A percentile compares a stretch with the other conserved stretches of the same genome.
phyloP scores from a whole-genome alignment of 306 rosid genomes.

The Cucurbita argyrosperma region DNA sequence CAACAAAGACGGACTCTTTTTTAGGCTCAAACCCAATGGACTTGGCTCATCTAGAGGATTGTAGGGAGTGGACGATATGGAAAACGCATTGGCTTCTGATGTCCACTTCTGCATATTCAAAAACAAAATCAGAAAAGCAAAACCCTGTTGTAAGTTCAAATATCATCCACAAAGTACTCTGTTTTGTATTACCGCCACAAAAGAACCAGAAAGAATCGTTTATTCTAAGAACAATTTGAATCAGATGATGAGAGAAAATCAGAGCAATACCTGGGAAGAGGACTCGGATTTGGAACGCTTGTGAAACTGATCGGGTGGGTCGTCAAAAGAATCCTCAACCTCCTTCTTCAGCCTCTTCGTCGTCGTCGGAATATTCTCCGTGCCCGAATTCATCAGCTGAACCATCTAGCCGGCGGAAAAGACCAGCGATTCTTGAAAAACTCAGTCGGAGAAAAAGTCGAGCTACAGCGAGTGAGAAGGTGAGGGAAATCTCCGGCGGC shows the following conservation, averaged over 20 bases:
- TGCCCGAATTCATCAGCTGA: slow-evolving; percentile 44
- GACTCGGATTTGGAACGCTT: slow-evolving; percentile 47
- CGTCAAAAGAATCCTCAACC: slow-evolving; percentile 53
- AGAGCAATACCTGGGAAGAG: slow-evolving; percentile 26
- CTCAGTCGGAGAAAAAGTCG: neutral
- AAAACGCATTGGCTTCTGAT: slow-evolving; percentile 14
- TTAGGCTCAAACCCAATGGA: slow-evolving; percentile 71
- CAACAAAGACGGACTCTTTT: slow-evolving; percentile 73
- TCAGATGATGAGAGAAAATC: neutral
- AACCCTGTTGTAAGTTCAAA: neutral
- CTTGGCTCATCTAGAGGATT: slow-evolving; percentile 82
- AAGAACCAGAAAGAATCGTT: neutral
- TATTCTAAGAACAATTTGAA: neutral
- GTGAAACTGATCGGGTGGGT: slow-evolving; percentile 31
- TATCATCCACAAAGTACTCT: neutral
- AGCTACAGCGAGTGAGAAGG: neutral
- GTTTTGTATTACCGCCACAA: neutral
- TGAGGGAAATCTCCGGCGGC: neutral
- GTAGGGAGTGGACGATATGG: slow-evolving; percentile 23
- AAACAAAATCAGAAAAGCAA: neutral
- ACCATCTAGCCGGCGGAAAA: slow-evolving; percentile 20
- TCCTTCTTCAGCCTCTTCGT: slow-evolving; percentile 47
- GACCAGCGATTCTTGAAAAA: neutral
- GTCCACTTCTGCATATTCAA: slow-evolving; percentile 15
- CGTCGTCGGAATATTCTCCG: slow-evolving; percentile 22